Conservation (phyloP, 2,329 filamentous ascomycete species). For the Sarocladium oryzae region DNA sequence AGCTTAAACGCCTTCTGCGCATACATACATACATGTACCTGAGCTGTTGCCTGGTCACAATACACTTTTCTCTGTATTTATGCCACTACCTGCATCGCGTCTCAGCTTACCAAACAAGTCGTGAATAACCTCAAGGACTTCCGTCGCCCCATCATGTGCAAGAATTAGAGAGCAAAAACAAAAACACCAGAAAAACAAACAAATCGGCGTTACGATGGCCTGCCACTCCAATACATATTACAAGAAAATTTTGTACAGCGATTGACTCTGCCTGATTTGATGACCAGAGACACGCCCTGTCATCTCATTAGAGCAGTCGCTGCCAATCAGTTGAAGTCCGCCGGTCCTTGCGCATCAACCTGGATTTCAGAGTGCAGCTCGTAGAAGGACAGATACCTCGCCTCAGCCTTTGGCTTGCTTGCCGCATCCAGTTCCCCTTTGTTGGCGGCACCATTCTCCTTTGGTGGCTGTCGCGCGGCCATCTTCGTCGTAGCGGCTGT, state of each 20-base stretch:
- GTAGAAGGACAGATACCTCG: conserved; percentile 45
- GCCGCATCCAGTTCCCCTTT: conserved; percentile 43
- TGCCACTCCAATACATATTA: background rate
- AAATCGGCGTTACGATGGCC: background rate
- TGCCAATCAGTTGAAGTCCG: conserved; percentile 41
- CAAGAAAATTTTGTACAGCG: background rate
- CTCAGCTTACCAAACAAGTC: background rate
- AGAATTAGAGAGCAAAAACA: background rate
- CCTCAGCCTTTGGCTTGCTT: conserved; percentile 44
- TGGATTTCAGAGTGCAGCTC: conserved; percentile 43
- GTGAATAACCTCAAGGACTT: background rate
- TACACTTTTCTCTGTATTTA: background rate
- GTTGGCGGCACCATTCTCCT: conserved; percentile 38
- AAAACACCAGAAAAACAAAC: background rate
- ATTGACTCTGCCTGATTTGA: background rate
- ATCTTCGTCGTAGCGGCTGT: conserved; percentile 34
- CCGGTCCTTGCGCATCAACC: conserved; percentile 40
- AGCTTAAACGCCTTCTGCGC: too few species aligned
- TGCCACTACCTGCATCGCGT: too few species aligned
- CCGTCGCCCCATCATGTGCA: background rate
- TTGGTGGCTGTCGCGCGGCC: conserved; percentile 21
- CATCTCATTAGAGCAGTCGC: background rate
- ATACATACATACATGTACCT: too few species aligned
- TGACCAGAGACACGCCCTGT: background rate
- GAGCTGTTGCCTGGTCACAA: too few species aligned